Conservation (phyloP, 1,139 yeast species). For the Eremothecium gossypii region DNA sequence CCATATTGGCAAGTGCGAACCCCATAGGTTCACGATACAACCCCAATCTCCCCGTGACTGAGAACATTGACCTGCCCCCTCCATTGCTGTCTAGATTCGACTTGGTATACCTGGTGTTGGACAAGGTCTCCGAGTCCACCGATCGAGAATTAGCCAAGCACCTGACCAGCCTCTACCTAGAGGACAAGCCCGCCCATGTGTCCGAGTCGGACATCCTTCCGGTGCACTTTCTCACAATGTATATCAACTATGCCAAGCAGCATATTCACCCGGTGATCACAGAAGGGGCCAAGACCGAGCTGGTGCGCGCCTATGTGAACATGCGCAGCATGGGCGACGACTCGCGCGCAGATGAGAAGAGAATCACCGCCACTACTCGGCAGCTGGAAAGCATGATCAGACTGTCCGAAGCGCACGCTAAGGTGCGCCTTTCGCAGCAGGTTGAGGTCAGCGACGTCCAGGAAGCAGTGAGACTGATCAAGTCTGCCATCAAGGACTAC, state of each 20-base stretch:
- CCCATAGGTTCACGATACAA: constrained; percentile 96
- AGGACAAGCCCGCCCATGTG: constrained; percentile 73
- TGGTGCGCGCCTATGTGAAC: constrained; percentile 83
- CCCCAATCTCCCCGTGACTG: constrained; percentile 86
- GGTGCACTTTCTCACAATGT: constrained; percentile 75
- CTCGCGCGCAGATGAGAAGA: constrained; percentile 70
- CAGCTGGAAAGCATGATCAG: constrained; percentile 95
- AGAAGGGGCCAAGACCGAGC: constrained; percentile 70
- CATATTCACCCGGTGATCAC: constrained; percentile 69
- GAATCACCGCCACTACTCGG: constrained; percentile 96
- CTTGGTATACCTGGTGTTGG: constrained; percentile 81
- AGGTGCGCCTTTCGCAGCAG: constrained; percentile 67
- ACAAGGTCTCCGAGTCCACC: constrained; percentile 77
- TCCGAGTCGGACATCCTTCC: constrained; percentile 60
- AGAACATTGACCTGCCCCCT: constrained; percentile 93
- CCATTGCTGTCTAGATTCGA: constrained; percentile 92
- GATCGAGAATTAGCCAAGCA: constrained; percentile 87
- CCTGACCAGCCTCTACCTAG: constrained; percentile 83
- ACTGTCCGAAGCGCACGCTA: constrained; percentile 92
- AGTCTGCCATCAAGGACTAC: constrained; percentile 90
- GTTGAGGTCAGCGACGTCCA: constrained; percentile 80
- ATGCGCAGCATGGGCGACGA: constrained; percentile 96
- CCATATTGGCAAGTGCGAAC: constrained; percentile 91
- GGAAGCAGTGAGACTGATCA: constrained; percentile 88
- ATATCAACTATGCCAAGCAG: constrained; percentile 88